Percentiles rank a stretch among this genome's conserved stretches.
Conservation (phyloP, 352 stramenopile genomes). For the Poterioochromonas sp. region DNA sequence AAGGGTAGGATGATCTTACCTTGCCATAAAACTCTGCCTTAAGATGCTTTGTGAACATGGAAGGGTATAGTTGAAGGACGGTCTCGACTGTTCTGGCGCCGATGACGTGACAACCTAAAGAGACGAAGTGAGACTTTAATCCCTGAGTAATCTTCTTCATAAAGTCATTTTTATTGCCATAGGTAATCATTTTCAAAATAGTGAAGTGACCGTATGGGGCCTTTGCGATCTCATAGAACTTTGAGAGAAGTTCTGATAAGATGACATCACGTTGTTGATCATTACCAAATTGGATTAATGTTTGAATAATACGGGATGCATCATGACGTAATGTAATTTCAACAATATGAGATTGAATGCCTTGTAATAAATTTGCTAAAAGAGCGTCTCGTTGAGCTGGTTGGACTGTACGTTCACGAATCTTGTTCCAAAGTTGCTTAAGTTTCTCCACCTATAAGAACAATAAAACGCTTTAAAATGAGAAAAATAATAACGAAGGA, state of each 20-base stretch:
- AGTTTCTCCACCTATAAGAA: not conserved
- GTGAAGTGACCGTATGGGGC: constrained; percentile 28
- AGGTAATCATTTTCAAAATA: constrained; percentile 26
- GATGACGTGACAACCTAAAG: constrained; percentile 6
- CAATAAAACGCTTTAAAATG: no score
- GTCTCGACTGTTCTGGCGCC: not conserved
- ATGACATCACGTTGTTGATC: not conserved
- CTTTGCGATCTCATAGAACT: not conserved
- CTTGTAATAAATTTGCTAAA: not conserved
- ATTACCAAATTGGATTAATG: not conserved
- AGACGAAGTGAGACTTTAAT: not conserved
- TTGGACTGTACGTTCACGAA: not conserved
- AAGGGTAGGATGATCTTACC: no score
- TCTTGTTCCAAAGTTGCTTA: not conserved
- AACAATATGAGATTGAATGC: not conserved
- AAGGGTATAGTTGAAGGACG: constrained; percentile 1
- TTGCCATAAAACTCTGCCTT: constrained; percentile 27
- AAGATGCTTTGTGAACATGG: not conserved
- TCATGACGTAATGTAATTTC: constrained; percentile 15
- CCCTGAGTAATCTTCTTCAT: not conserved
- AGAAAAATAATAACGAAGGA: no score
- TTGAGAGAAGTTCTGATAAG: not conserved
- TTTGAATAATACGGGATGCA: constrained; percentile 8
- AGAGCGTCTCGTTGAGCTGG: not conserved
- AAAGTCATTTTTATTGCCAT: not conserved